phyloP scores from a whole-genome alignment of 2,329 filamentous ascomycete genomes.

The Chaetomium globosum region DNA sequence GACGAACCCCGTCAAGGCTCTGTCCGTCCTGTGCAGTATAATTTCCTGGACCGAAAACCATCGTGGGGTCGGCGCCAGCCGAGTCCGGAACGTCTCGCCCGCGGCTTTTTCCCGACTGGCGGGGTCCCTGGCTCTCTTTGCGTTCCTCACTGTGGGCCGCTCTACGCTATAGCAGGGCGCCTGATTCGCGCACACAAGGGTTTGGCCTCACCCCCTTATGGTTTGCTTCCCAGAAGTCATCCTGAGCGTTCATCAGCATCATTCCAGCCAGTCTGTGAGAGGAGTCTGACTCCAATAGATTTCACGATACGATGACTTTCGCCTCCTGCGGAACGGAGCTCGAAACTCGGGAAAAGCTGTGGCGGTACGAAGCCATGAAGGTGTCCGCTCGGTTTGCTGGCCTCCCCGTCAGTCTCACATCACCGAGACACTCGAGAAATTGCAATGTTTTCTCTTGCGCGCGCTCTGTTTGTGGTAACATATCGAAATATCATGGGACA shows the following conservation, averaged over 20 bases:
- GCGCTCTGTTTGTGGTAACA: not conserved
- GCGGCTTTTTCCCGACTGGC: conserved; percentile 14
- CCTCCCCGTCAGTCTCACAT: not conserved
- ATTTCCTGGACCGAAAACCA: not conserved
- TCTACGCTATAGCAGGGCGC: conserved; percentile 37
- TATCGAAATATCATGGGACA: conserved; percentile 20
- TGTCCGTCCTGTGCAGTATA: not conserved
- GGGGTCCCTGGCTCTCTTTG: not conserved
- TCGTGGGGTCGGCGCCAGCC: conserved; percentile 13
- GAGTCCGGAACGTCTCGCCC: conserved; percentile 7
- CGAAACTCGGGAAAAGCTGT: not conserved
- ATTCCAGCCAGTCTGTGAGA: not conserved
- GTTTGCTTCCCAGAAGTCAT: conserved; percentile 14
- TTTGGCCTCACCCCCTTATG: conserved; percentile 16
- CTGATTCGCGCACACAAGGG: conserved; percentile 36
- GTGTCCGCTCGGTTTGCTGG: not conserved
- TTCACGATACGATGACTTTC: not conserved
- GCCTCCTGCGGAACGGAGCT: not conserved
- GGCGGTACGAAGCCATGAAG: not conserved
- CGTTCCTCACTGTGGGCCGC: conserved; percentile 26
- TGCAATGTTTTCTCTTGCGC: not conserved
- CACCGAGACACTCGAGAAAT: not conserved
- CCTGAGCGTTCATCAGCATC: not conserved
- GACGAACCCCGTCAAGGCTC: too few species aligned
- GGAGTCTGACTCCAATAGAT: not conserved